These are phyloP conservation scores for Grigorovia yakushimaensis DNA, from an alignment of 805 yeast genomes.

Conservation along the genomic window DNA sequence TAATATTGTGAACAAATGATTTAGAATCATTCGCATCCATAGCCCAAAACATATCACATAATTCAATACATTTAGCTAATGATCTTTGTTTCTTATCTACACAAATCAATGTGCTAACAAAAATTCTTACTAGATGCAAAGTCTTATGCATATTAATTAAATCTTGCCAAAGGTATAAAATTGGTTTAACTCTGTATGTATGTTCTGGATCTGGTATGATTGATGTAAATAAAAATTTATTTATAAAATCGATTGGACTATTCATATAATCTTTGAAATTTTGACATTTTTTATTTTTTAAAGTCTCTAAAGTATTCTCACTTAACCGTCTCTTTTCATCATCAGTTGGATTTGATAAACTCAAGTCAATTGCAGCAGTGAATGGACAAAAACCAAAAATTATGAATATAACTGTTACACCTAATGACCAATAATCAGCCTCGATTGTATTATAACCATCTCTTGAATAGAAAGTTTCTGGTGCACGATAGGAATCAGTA, in stretches of 20 bases:
- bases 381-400: constrained; percentile 83
- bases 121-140: constrained; percentile 9
- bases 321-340: background rate
- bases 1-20: background rate
- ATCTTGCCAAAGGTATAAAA: constrained; percentile 14
- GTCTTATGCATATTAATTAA: constrained; percentile 7
- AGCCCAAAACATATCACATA: constrained; percentile 9
- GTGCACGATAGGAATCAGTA: constrained; percentile 87
- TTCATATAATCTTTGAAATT: constrained; percentile 34
- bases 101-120: constrained; percentile 9
- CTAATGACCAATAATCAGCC: constrained; percentile 84
- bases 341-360: background rate
- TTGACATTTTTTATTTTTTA: constrained; percentile 1
- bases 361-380: constrained; percentile 11
- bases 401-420: constrained; percentile 67
- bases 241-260: constrained; percentile 17
- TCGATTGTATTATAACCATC: constrained; percentile 54
- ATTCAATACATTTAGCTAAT: constrained; percentile 4
- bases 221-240: constrained; percentile 17
- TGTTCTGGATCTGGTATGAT: constrained; percentile 5
- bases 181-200: constrained; percentile 6
- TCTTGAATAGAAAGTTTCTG: constrained; percentile 51
- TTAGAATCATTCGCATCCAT: background rate
- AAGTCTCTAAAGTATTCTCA: background rate
- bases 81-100: constrained; percentile 10